Percentiles rank a stretch among this genome's conserved stretches.
Evolutionary conservation across 2,329 filamentous ascomycete genomes (phyloP).

Genomic region (Fusarium sp.): DNA sequence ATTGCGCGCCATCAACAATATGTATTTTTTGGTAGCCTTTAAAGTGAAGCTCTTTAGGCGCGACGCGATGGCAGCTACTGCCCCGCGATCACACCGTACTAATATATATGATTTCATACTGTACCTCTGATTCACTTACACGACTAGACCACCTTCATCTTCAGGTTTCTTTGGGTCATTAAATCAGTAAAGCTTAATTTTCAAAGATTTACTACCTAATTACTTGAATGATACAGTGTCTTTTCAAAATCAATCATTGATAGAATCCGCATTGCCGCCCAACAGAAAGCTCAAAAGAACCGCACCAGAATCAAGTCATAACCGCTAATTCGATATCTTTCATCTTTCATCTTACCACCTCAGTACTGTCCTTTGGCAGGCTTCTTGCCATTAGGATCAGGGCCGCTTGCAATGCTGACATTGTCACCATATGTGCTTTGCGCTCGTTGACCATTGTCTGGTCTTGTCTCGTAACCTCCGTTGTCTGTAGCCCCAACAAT

Average conservation of each 20-base stretch:
- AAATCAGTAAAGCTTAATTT: neutral
- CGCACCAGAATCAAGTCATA: slow-evolving; percentile 17
- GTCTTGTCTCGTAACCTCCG: slow-evolving; percentile 36
- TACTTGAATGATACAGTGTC: neutral
- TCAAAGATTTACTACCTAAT: neutral
- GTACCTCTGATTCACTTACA: slow-evolving; percentile 8
- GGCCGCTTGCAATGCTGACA: slow-evolving; percentile 45
- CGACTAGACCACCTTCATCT: neutral
- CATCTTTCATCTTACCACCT: slow-evolving; percentile 6
- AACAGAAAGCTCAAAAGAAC: slow-evolving; percentile 6
- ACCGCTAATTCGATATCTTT: slow-evolving; percentile 5
- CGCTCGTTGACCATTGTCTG: slow-evolving; percentile 41
- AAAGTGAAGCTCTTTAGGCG: slow-evolving; percentile 20
- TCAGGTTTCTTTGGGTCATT: neutral
- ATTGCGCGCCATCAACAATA: slow-evolving; percentile 7
- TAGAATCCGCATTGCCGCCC: slow-evolving; percentile 8
- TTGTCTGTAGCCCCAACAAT: slow-evolving; percentile 75
- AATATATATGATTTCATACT: slow-evolving; percentile 18
- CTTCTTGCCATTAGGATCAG: slow-evolving; percentile 51
- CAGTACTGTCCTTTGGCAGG: slow-evolving; percentile 40
- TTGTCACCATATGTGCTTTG: slow-evolving; percentile 47
- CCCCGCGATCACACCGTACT: slow-evolving; percentile 40
- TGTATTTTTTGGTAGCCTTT: neutral
- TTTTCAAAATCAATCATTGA: neutral
- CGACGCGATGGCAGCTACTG: slow-evolving; percentile 39